phyloP scores from a whole-genome alignment of 2,329 filamentous ascomycete genomes.

The Neonectria neomacrospora region DNA sequence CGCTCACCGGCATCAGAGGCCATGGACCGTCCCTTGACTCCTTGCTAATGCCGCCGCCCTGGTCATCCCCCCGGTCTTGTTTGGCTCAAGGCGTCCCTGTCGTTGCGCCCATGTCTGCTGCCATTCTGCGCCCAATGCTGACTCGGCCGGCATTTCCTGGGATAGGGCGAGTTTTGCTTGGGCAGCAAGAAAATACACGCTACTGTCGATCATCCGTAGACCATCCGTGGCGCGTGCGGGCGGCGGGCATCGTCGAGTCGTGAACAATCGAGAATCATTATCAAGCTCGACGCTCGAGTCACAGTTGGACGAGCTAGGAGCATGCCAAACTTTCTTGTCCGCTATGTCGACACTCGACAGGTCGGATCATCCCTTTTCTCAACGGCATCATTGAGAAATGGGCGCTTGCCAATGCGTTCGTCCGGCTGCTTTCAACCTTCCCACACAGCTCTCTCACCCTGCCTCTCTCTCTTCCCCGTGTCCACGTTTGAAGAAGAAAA shows the following conservation, averaged over 20 bases:
- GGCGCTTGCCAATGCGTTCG: constrained; percentile 6
- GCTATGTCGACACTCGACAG: not conserved
- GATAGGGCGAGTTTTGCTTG: constrained; percentile 6
- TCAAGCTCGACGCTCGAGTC: constrained; percentile 22
- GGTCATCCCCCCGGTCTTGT: constrained; percentile 1
- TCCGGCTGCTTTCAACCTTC: not conserved
- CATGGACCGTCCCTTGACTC: not conserved
- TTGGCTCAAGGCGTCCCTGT: constrained; percentile 12
- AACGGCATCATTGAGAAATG: not conserved
- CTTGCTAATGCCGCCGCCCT: constrained; percentile 16
- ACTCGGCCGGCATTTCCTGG: constrained; percentile 13
- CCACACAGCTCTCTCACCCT: not conserved
- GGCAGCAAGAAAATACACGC: constrained; percentile 27
- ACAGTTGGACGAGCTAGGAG: constrained; percentile 11
- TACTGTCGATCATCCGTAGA: constrained; percentile 45
- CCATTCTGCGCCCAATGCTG: constrained; percentile 23
- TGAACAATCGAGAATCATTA: constrained; percentile 16
- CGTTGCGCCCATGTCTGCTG: constrained; percentile 11
- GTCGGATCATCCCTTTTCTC: not conserved
- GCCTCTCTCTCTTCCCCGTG: not conserved
- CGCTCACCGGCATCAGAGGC: constrained; percentile 10
- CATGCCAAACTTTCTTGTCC: constrained; percentile 10
- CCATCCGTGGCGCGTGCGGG: constrained; percentile 29
- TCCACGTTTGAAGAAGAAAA: not conserved
- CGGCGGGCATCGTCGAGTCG: constrained; percentile 15